Evolutionary conservation across 2,329 filamentous ascomycete species (phyloP).

Genomic region (Coniochaeta ligniaria): DNA sequence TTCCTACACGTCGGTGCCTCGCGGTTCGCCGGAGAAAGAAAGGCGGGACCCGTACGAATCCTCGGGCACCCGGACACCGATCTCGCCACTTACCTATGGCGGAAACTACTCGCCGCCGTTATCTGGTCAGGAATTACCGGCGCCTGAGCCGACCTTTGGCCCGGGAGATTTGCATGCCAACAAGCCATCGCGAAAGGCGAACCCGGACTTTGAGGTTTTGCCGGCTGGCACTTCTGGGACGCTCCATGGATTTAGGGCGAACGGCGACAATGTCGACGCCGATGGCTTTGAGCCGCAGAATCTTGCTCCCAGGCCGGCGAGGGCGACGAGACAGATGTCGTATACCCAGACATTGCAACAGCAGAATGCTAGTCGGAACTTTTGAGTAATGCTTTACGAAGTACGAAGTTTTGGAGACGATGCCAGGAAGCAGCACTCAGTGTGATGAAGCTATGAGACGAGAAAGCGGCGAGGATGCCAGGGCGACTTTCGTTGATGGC

Average conservation of each 20-base stretch:
- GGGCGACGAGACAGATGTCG: not conserved
- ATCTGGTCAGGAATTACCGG: slow-evolving; percentile 6
- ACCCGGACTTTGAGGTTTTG: slow-evolving; percentile 29
- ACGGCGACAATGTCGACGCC: not conserved
- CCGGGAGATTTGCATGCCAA: slow-evolving; percentile 27
- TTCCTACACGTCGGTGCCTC: slow-evolving; percentile 2
- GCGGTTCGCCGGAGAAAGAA: not conserved
- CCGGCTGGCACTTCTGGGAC: slow-evolving; percentile 28
- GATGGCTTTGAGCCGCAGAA: not conserved
- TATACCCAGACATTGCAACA: not conserved
- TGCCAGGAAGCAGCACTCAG: not conserved
- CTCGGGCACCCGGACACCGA: slow-evolving; percentile 10
- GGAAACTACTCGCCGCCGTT: slow-evolving; percentile 3
- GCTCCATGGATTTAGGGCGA: slow-evolving; percentile 3
- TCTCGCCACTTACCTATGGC: slow-evolving; percentile 7
- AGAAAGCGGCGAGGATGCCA: not conserved
- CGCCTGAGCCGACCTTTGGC: slow-evolving; percentile 23
- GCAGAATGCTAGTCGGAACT: not conserved
- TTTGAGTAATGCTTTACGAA: not conserved
- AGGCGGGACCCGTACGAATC: slow-evolving; percentile 3
- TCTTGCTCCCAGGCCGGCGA: not conserved
- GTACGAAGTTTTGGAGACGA: not conserved
- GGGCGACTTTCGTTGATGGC: not conserved
- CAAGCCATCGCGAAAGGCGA: slow-evolving; percentile 24
- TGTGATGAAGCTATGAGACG: no score